Base-by-base conservation (phyloP, 129 eudicot genomes). In the Rutidosis leptorrhynchoides region DNA sequence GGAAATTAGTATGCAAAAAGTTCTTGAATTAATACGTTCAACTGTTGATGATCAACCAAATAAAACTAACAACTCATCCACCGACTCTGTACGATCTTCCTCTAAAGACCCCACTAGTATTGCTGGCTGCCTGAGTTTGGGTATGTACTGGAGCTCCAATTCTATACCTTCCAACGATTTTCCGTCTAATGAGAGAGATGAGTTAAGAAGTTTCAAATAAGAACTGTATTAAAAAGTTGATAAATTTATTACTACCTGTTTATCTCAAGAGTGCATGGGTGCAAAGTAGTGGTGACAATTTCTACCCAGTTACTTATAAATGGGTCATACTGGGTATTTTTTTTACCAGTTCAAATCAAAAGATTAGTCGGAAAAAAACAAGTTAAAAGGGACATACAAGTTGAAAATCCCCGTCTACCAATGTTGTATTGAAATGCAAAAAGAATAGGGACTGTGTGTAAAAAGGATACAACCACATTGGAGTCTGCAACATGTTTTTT, bases 391-490 rank as follows among this genome's bases (percentile, higher is more conserved):
- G n/a, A n/a, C n/a, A n/a, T n/a, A n/a, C n/a, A n/a, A n/a, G n/a
- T n/a, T n/a, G n/a, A n/a, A n/a, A n/a, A n/a, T n/a, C n/a, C n/a
- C n/a, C n/a, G n/a, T n/a, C n/a, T n/a, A n/a, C n/a, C n/a, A n/a
- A n/a, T n/a, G n/a, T n/a, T n/a, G n/a, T n/a, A 27, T 27, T 26
- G 53, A 27, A n/a, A 28, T 48, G 19, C 10, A 6, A 12, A 25
- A 49, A 66, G 49, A 48, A 49, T 9, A n/a, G 65, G 9, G 17
- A 49, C n/a, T n/a, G n/a, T n/a, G n/a, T n/a, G n/a, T 17, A 49
- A 17, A 82, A 89, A 87, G 97, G 97, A 90, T 90, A 90, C 97
- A 90, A 68, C 82, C 86, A 90, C 33, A 43, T 9, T 0, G 97
- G 97, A n/a, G 97, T 90, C 75, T 69, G 80, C 72, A 90, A 70